Conservation (phyloP, 83 land plant species). For the Thuja plicata region DNA sequence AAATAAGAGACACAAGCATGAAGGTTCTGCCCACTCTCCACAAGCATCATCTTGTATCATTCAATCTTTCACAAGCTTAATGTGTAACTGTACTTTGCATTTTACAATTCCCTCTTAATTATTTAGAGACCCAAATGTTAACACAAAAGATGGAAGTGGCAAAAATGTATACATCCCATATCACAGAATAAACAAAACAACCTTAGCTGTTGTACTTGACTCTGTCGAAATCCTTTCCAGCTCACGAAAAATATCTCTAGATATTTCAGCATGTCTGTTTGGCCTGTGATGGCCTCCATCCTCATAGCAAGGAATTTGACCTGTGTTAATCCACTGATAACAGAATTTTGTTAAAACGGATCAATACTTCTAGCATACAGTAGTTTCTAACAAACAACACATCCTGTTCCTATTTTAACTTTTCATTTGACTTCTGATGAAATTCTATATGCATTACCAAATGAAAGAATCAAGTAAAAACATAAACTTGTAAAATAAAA, state of each 20-base stretch:
- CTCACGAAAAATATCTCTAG: conserved; percentile 88
- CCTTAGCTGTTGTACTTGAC: conserved; percentile 58
- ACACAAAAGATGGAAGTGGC: not conserved
- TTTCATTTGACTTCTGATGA: not conserved
- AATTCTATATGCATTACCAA: not conserved
- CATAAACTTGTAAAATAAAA: conserved; percentile 3
- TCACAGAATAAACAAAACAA: conserved; percentile 13
- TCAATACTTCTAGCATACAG: not conserved
- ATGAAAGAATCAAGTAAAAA: not conserved
- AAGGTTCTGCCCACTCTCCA: not conserved
- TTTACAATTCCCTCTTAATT: not conserved
- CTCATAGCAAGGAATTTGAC: conserved; percentile 95
- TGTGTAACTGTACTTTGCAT: not conserved
- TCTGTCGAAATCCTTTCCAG: conserved; percentile 64
- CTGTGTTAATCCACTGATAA: conserved; percentile 96
- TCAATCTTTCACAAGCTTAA: not conserved
- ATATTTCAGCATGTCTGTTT: conserved; percentile 94
- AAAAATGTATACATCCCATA: not conserved
- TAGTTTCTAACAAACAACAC: not conserved
- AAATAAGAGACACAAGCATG: not conserved
- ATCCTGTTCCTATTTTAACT: not conserved
- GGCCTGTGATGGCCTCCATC: conserved; percentile 98
- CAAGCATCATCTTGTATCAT: not conserved
- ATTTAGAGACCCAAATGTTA: not conserved
- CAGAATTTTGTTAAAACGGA: not conserved